phyloP scores from a whole-genome alignment of 2,329 filamentous ascomycete species.

The Neophaeococcomyces aloes region DNA sequence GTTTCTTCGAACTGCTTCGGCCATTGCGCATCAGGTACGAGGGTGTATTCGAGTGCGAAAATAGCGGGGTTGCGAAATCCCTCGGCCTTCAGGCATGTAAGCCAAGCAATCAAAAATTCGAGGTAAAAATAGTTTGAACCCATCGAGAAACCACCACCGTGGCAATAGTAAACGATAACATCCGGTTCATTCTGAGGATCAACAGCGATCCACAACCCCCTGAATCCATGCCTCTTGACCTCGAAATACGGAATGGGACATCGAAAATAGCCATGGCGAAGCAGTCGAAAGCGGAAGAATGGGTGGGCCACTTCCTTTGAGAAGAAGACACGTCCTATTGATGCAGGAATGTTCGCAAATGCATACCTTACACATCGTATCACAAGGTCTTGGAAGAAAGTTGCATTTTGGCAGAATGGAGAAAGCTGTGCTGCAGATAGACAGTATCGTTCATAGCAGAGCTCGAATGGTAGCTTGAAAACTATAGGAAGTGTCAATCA shows the following conservation, averaged over 20 bases:
- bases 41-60: conserved; percentile 68
- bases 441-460: conserved; percentile 50
- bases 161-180: conserved; percentile 70
- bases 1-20: conserved; percentile 64
- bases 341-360: conserved; percentile 59
- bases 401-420: conserved; percentile 58
- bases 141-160: conserved; percentile 77
- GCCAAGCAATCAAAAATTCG: conserved; percentile 67
- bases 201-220: conserved; percentile 60
- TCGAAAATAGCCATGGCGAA: conserved; percentile 57
- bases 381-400: conserved; percentile 65
- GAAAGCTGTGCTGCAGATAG: conserved; percentile 37
- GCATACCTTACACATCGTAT: conserved; percentile 68
- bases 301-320: conserved; percentile 61
- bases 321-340: conserved; percentile 65
- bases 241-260: conserved; percentile 57
- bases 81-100: conserved; percentile 50
- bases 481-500: conserved; percentile 10
- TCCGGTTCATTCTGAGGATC: conserved; percentile 53
- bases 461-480: conserved; percentile 46
- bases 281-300: conserved; percentile 64
- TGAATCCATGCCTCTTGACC: conserved; percentile 42
- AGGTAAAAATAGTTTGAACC: conserved; percentile 75
- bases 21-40: conserved; percentile 64
- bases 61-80: conserved; percentile 67